Evolutionary conservation across 192 early-diverging fungal genomes (phyloP).

Genomic region (Entophlyctis helioformis): DNA sequence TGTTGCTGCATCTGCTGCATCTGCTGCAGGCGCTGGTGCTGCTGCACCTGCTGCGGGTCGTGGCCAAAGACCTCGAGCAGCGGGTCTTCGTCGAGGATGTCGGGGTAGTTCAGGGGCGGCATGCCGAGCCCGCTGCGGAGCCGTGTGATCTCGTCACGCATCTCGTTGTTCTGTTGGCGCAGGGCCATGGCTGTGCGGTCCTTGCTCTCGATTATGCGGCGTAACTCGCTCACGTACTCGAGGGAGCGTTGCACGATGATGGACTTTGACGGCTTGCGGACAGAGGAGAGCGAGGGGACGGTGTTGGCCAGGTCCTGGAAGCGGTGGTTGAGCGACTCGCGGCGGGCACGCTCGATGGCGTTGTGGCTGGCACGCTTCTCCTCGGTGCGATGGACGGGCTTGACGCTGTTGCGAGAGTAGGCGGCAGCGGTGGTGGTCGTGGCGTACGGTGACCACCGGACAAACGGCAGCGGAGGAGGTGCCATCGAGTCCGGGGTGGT

Average conservation of each 20-base stretch:
- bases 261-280: slow-evolving; percentile 69
- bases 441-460: too few relatives aligned
- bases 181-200: slow-evolving; percentile 14
- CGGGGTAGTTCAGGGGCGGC: slow-evolving; percentile 17
- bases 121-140: slow-evolving; percentile 44
- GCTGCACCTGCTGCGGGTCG: slow-evolving; percentile 3
- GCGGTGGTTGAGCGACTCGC: slow-evolving; percentile 66
- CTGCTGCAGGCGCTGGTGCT: too few relatives aligned
- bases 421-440: too few relatives aligned
- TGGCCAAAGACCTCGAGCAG: slow-evolving; percentile 5
- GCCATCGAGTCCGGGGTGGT: too few relatives aligned
- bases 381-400: too few relatives aligned
- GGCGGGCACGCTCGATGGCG: slow-evolving; percentile 66
- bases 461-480: too few relatives aligned
- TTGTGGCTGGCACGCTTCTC: slow-evolving; percentile 71
- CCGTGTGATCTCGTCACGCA: slow-evolving; percentile 50
- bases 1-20: too few relatives aligned
- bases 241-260: slow-evolving; percentile 70
- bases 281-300: slow-evolving; percentile 57
- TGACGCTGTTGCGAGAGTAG: too few relatives aligned
- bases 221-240: slow-evolving; percentile 32
- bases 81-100: slow-evolving; percentile 7
- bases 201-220: slow-evolving; percentile 15
- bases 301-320: slow-evolving; percentile 74
- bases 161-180: slow-evolving; percentile 35